Percentiles rank a stretch among this genome's conserved stretches.
These are phyloP conservation scores for Ogataea salicorniae DNA, from an alignment of 805 yeast genomes.

Conservation along the genomic window DNA sequence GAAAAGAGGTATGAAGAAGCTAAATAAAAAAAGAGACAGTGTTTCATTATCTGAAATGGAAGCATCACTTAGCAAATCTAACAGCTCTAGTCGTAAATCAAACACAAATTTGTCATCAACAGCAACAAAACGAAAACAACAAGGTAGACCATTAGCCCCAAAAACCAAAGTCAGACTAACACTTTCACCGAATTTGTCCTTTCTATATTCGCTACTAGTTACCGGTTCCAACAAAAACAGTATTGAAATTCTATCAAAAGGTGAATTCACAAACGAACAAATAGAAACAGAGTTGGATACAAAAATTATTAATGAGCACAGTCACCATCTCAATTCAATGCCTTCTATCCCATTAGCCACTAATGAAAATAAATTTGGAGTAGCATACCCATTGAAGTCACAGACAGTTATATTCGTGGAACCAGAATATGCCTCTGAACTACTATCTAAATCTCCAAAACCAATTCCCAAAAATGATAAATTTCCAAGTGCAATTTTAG, in stretches of 20 bases:
- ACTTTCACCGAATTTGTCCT: conserved; percentile 35
- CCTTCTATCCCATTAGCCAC: neutral
- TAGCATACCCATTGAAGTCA: conserved; percentile 8
- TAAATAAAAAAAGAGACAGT: neutral
- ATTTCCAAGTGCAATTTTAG: conserved; percentile 8
- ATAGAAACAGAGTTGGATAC: neutral
- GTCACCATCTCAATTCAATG: neutral
- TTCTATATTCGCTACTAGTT: conserved; percentile 37
- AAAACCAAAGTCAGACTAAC: conserved; percentile 43
- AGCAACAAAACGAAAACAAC: conserved; percentile 14
- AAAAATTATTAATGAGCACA: neutral
- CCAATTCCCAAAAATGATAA: neutral
- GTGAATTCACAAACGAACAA: neutral
- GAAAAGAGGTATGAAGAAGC: conserved; percentile 1
- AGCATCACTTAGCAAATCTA: neutral
- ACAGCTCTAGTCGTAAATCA: neutral
- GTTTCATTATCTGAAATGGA: neutral
- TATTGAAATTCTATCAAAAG: neutral
- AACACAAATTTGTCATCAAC: neutral
- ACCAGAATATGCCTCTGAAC: neutral
- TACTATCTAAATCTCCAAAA: neutral
- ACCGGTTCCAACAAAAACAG: conserved; percentile 22
- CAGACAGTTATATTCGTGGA: conserved; percentile 17
- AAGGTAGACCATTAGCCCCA: conserved; percentile 42
- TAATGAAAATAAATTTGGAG: neutral